Base-by-base conservation (phyloP, 2,329 filamentous ascomycete genomes). In the Aspergillus costaricaensis region DNA sequence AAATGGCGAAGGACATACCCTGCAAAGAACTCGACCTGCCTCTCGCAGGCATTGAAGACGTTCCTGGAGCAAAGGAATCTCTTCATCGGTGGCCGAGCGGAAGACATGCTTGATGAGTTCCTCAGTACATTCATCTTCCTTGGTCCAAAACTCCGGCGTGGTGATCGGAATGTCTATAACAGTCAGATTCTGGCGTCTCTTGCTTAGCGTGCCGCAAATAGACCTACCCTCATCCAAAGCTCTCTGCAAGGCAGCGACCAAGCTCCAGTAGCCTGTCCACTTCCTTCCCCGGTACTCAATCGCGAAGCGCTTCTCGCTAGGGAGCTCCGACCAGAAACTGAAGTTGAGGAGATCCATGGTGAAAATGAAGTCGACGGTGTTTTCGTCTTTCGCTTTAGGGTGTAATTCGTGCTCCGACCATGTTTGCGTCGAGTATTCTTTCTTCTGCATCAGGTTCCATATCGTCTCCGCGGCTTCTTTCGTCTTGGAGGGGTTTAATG, bases 321-420 rank as follows among this genome's bases (percentile, higher is more conserved):
- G 70, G 61, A 82, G 77, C 55, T 91, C 88, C 14, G 91, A 96
- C 95, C 95, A 99, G 76, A 99, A 99, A 21, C 89, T 96, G 73
- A 98, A 99, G 74, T 99, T 99, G 54, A 99, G 80, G 27, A 99
- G 77, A 74, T 99, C 95, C 92, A 99, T 96, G 19, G 91, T 92
- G 74, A 99, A 98, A 69, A 99, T 94, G 74, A 99, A 98, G 64
- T 91, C 89, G 21, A 96, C 86, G 0, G 92, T 93, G 54, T 78
- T 83, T 70, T 91, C 90, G 72, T 96, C 88, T 71, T 92, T 92
- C 44, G 85, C 70, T 74, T 93, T 90, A 1, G 95, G 95, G 70
- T 99, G 95, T 41, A 99, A 81, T 73, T 95, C 91, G 75, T 98
- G 92, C 70, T 90, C 85, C 14, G 91, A 86, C 95, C 95, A 99